phyloP scores from a whole-genome alignment of 2,329 filamentous ascomycete species.

The Pseudonectria foliicola region DNA sequence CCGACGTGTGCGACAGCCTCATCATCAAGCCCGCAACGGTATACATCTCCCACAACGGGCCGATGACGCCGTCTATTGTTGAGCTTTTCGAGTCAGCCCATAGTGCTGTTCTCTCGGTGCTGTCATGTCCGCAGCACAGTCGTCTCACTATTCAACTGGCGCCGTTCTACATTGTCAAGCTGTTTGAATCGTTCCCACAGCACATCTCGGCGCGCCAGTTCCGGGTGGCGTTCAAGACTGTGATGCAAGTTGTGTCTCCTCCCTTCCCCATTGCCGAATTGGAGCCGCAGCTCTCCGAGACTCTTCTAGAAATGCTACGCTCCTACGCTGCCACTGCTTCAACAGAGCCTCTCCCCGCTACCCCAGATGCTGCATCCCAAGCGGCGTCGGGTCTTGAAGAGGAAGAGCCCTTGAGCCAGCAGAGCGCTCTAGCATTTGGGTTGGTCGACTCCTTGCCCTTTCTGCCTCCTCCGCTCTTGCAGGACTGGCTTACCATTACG shows the following conservation, averaged over 20 bases:
- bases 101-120: constrained; percentile 69
- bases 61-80: constrained; percentile 39
- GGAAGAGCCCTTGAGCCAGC: constrained; percentile 56
- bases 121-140: constrained; percentile 73
- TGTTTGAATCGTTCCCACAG: constrained; percentile 72
- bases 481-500: constrained; percentile 72
- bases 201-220: constrained; percentile 81
- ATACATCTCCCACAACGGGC: constrained; percentile 52
- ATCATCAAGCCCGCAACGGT: constrained; percentile 67
- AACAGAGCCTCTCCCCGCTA: constrained; percentile 33
- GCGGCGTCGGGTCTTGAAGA: constrained; percentile 16
- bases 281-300: constrained; percentile 73
- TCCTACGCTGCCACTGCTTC: constrained; percentile 49
- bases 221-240: constrained; percentile 76
- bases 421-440: constrained; percentile 68
- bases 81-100: constrained; percentile 83
- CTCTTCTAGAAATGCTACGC: constrained; percentile 70
- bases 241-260: constrained; percentile 74
- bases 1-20: constrained; percentile 61
- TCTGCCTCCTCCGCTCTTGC: constrained; percentile 60
- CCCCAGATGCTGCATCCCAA: constrained; percentile 30
- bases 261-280: constrained; percentile 66
- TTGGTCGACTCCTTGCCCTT: constrained; percentile 74
- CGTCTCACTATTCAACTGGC: constrained; percentile 62
- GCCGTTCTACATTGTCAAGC: constrained; percentile 75